Conservation (phyloP, 805 yeast species). For the Metschnikowia gruessii region DNA sequence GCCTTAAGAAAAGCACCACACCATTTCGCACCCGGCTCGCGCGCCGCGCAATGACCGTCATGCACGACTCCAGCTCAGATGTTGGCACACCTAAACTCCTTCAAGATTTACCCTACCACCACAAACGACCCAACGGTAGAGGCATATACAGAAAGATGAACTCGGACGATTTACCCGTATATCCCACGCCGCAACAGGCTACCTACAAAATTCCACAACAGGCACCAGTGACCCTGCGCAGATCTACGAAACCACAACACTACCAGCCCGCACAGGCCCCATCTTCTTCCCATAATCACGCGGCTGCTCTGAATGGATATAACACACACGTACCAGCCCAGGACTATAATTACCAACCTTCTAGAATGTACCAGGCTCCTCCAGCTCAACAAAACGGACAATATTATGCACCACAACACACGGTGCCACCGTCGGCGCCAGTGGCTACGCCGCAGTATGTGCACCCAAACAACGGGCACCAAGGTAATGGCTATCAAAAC, state of each 20-base stretch:
- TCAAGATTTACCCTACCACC: neutral
- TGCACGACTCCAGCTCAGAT: conserved; percentile 9
- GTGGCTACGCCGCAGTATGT: neutral
- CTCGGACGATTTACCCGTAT: conserved; percentile 40
- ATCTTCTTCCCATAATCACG: conserved; percentile 5
- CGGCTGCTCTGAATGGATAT: neutral
- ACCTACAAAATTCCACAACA: conserved; percentile 21
- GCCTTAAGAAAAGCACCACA: too few relatives aligned
- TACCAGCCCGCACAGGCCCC: conserved; percentile 12
- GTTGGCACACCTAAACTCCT: conserved; percentile 1
- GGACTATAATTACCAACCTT: conserved; percentile 14
- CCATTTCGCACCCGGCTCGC: neutral
- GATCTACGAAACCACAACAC: conserved; percentile 9
- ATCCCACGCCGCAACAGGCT: conserved; percentile 47
- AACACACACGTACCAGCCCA: conserved; percentile 8
- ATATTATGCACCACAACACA: conserved; percentile 1
- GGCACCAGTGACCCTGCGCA: conserved; percentile 2
- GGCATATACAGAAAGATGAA: conserved; percentile 10
- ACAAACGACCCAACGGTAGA: neutral
- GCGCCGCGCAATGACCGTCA: conserved; percentile 6
- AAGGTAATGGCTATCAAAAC: neutral
- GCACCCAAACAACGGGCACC: conserved; percentile 7
- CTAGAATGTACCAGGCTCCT: conserved; percentile 1
- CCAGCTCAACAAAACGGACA: conserved; percentile 1
- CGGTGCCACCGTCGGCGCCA: neutral